These are phyloP conservation scores for Aspergillus cejpii DNA, from an alignment of 2,329 filamentous ascomycete genomes.

Conservation along the genomic window DNA sequence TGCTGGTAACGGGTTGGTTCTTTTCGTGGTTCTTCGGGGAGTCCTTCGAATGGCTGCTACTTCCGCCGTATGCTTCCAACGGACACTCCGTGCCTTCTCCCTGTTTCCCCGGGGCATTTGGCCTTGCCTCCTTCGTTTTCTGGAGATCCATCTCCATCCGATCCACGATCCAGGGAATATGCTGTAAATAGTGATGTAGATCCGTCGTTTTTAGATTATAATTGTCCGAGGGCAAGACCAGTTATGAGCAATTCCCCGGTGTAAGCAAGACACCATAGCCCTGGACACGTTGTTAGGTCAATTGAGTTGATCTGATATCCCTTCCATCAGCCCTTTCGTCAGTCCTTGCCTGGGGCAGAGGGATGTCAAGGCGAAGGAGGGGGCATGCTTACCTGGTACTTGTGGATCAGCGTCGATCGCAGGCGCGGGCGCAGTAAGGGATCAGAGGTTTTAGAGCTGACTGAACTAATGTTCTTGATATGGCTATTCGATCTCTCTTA, in stretches of 20 bases:
- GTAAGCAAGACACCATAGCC: slow-evolving; percentile 21
- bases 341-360: slow-evolving; percentile 16
- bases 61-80: slow-evolving; percentile 30
- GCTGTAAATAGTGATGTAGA: not conserved
- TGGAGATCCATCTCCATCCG: slow-evolving; percentile 36
- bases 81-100: slow-evolving; percentile 34
- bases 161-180: not conserved
- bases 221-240: slow-evolving; percentile 6
- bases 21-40: slow-evolving; percentile 29
- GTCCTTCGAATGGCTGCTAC: slow-evolving; percentile 29
- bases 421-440: slow-evolving; percentile 10
- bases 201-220: not conserved
- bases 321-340: slow-evolving; percentile 17
- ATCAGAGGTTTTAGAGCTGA: slow-evolving; percentile 3
- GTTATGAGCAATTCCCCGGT: slow-evolving; percentile 19
- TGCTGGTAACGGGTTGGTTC: slow-evolving; percentile 18
- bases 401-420: slow-evolving; percentile 13
- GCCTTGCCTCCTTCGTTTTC: slow-evolving; percentile 36
- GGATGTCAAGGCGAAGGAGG: slow-evolving; percentile 13
- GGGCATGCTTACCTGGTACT: slow-evolving; percentile 16
- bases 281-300: slow-evolving; percentile 14
- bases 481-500: too few species aligned
- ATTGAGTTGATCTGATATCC: slow-evolving; percentile 11
- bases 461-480: slow-evolving; percentile 9
- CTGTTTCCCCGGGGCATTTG: slow-evolving; percentile 27